phyloP scores from a whole-genome alignment of 1,284 basidiomycete genomes.

The Austroboletus niveus region DNA sequence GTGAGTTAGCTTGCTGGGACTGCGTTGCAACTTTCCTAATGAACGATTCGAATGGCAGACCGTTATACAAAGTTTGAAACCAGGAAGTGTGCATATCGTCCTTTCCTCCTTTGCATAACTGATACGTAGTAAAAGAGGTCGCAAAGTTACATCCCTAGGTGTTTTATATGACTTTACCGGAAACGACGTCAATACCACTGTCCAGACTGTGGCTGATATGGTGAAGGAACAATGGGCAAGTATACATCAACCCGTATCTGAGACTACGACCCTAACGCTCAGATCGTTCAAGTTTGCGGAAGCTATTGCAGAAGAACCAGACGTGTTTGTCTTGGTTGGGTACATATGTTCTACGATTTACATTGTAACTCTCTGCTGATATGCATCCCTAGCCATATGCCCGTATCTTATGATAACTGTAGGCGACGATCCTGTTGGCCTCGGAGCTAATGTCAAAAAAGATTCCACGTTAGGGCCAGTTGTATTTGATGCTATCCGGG shows the following conservation, averaged over 20 bases:
- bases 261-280: neutral
- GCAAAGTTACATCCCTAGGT: slow-evolving; percentile 75
- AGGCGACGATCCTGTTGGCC: slow-evolving; percentile 3
- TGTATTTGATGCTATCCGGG: slow-evolving; percentile 73
- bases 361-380: neutral
- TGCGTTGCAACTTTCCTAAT: neutral
- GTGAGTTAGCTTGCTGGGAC: slow-evolving; percentile 31
- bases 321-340: slow-evolving; percentile 77
- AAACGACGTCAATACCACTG: slow-evolving; percentile 65
- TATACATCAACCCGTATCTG: neutral
- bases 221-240: slow-evolving; percentile 71
- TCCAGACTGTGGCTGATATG: slow-evolving; percentile 73
- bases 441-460: neutral
- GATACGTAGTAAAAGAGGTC: slow-evolving; percentile 44
- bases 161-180: slow-evolving; percentile 76
- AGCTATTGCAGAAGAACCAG: slow-evolving; percentile 77
- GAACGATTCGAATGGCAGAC: slow-evolving; percentile 33
- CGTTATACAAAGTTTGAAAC: slow-evolving; percentile 78
- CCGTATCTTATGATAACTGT: slow-evolving; percentile 63
- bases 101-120: neutral
- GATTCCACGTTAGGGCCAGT: slow-evolving; percentile 48
- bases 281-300: slow-evolving; percentile 57
- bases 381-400: slow-evolving; percentile 58
- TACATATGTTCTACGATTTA: slow-evolving; percentile 30
- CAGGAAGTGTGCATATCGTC: slow-evolving; percentile 48